Evolutionary conservation across 1,284 basidiomycete species (phyloP).

Genomic region (Mycosarcoma mackinlayi): DNA sequence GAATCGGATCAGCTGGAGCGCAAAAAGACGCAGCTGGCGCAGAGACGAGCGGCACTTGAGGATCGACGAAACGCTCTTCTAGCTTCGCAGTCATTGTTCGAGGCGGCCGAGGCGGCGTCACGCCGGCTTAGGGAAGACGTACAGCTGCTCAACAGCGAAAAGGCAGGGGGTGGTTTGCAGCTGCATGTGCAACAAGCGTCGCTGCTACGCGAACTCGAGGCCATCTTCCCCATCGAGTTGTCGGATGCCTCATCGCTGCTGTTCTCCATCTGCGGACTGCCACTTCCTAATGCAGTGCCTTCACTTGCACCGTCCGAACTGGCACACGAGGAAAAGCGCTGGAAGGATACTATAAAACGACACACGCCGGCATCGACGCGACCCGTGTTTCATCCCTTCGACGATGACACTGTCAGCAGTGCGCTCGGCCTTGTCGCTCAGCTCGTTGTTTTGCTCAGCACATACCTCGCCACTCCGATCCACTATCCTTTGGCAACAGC

Average conservation of each 20-base stretch:
- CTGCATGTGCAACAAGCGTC: conserved; percentile 42
- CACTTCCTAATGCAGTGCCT: conserved; percentile 57
- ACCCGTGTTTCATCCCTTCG: conserved; percentile 39
- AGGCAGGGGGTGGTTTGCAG: conserved; percentile 7
- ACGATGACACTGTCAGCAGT: conserved; percentile 54
- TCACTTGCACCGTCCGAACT: conserved; percentile 27
- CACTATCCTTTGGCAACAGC: conserved; percentile 63
- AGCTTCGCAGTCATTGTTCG: conserved; percentile 16
- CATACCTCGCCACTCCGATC: conserved; percentile 56
- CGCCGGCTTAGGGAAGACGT: conserved; percentile 12
- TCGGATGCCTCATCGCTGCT: conserved; percentile 60
- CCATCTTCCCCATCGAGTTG: conserved; percentile 65
- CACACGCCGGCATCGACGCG: conserved; percentile 5
- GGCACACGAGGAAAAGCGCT: conserved; percentile 33
- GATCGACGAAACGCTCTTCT: conserved; percentile 19
- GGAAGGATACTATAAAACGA: conserved; percentile 30
- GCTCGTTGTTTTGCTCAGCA: conserved; percentile 56
- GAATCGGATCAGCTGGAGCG: conserved; percentile 18
- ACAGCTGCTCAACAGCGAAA: conserved; percentile 4
- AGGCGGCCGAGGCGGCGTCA: conserved; percentile 9
- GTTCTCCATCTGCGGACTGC: conserved; percentile 60
- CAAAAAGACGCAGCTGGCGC: conserved; percentile 13
- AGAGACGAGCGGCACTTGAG: conserved; percentile 14
- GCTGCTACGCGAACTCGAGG: conserved; percentile 58
- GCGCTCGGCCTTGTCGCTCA: conserved; percentile 63